These are phyloP conservation scores for Cyclotella atomus DNA, from an alignment of 108 stramenopile genomes.

Conservation along the genomic window DNA sequence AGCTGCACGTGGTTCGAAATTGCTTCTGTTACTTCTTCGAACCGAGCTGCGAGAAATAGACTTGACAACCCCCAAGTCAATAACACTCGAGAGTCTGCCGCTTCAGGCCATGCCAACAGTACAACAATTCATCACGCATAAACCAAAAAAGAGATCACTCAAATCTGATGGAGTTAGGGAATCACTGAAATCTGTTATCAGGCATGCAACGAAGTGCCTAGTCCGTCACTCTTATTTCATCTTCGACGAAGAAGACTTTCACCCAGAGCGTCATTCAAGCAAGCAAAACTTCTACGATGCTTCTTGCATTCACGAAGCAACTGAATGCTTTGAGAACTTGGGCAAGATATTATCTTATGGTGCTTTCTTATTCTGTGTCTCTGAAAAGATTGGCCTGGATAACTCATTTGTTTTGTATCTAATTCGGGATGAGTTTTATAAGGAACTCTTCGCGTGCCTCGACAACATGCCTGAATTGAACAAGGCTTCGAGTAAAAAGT, in stretches of 20 bases:
- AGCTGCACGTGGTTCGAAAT: slow-evolving; percentile 45
- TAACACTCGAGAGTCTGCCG: slow-evolving; percentile 12
- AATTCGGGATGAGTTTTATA: slow-evolving; percentile 33
- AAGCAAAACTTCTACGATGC: slow-evolving; percentile 20
- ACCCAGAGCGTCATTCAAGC: background rate
- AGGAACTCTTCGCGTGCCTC: slow-evolving; percentile 29
- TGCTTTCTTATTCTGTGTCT: slow-evolving; percentile 47
- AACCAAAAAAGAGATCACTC: too few species aligned
- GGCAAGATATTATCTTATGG: slow-evolving; percentile 32
- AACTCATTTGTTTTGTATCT: slow-evolving; percentile 19
- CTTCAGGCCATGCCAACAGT: slow-evolving; percentile 41
- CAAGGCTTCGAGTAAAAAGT: slow-evolving; percentile 16
- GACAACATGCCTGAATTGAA: slow-evolving; percentile 33
- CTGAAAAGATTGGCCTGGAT: slow-evolving; percentile 19
- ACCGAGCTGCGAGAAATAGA: slow-evolving; percentile 28
- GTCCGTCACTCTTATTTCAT: slow-evolving; percentile 40
- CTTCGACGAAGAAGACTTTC: slow-evolving; percentile 20
- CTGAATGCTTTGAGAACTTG: slow-evolving; percentile 36
- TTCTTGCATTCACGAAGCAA: slow-evolving; percentile 36
- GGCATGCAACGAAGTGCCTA: slow-evolving; percentile 30
- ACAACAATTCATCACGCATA: too few species aligned
- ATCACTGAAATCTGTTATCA: slow-evolving; percentile 40
- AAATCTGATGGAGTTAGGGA: slow-evolving; percentile 27
- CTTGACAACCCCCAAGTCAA: slow-evolving; percentile 9
- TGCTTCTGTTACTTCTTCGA: slow-evolving; percentile 37